Conservation (phyloP, 305 asterid species). For the Fraxinus baroniana region DNA sequence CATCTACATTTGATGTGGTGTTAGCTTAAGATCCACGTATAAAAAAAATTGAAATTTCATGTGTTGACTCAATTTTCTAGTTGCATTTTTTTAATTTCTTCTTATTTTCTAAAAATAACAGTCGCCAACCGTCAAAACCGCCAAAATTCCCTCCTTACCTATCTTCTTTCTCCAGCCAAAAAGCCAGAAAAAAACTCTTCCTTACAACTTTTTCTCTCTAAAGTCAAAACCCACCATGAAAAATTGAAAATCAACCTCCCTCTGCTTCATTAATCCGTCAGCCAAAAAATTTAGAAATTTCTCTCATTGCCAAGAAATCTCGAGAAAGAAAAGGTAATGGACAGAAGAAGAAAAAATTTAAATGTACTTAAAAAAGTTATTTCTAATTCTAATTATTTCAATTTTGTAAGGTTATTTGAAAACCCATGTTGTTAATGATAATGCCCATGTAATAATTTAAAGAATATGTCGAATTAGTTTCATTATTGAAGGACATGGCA, state of each 20-base stretch:
- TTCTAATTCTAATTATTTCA: neutral
- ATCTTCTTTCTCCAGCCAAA: constrained; percentile 19
- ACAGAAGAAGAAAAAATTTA: neutral
- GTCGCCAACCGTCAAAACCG: constrained; percentile 61
- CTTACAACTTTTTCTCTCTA: neutral
- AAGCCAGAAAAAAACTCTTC: constrained; percentile 17
- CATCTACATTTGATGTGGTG: neutral
- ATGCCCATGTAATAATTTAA: neutral
- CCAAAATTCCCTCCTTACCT: constrained; percentile 67
- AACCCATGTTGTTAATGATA: neutral
- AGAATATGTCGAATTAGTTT: neutral
- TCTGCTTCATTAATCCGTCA: neutral
- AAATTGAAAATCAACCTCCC: neutral
- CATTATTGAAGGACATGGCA: constrained; percentile 5
- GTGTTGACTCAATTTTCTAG: neutral
- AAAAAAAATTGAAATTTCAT: neutral
- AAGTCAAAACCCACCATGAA: neutral
- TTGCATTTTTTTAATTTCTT: neutral
- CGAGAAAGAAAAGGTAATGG: neutral
- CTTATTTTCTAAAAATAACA: neutral
- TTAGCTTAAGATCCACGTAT: neutral
- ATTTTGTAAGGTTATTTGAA: neutral
- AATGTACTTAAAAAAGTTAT: neutral
- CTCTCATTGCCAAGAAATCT: neutral
- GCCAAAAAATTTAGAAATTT: neutral